Evolutionary conservation across 371 early-diverging fungal genomes (phyloP), one percentile per base, ranked within the genome.

Genomic region (Lichtheimia corymbifera): DNA sequence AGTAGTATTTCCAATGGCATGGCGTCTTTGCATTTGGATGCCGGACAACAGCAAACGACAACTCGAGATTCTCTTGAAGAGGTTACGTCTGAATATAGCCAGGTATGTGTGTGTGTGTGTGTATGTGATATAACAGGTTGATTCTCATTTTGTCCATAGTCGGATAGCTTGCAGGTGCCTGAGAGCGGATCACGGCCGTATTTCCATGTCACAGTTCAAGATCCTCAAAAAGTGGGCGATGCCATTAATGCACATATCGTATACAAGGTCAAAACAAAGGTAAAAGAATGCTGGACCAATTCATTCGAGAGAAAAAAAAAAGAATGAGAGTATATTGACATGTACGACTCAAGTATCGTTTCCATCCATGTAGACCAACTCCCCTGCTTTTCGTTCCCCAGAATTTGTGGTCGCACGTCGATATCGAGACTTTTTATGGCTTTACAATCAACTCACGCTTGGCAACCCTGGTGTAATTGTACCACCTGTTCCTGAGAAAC

Each of bases 401-500:
- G 93, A 93, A 30, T 88, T 91, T 67, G 77, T 84, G 14, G 97
- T 96, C 25, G 86, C 86, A 14, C 83, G 98, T 59, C 75, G 98
- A 17, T 98, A 93, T 71, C 79, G 92, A 13, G 98, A 98, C 74
- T 98, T 98, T 75, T 75, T 94, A 58, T 97, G 97, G 97, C 87
- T 98, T 25, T 91, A 90, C 66, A 87, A 89, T 62, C 94, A 93
- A 70, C 86, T 98, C 18, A 83, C 87, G 0, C 66, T 77, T 0
- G 83, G 85, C 24, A 89, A 95, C 57, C 94, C 95, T 0, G 98
- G 97, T 18, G 86, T 94, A 4, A 91, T 98, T 63, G 90, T 97
- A 4, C 97, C 96, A 20, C 94, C 97, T 15, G 86, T 94, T 3
- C 97, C 98, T 12, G 97, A 94, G 65, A 97, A 97, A 72, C 93